Evolutionary conservation across 306 rosid species (phyloP), one percentile per base, ranked within the genome.

Genomic region (Cucurbita moschata): DNA sequence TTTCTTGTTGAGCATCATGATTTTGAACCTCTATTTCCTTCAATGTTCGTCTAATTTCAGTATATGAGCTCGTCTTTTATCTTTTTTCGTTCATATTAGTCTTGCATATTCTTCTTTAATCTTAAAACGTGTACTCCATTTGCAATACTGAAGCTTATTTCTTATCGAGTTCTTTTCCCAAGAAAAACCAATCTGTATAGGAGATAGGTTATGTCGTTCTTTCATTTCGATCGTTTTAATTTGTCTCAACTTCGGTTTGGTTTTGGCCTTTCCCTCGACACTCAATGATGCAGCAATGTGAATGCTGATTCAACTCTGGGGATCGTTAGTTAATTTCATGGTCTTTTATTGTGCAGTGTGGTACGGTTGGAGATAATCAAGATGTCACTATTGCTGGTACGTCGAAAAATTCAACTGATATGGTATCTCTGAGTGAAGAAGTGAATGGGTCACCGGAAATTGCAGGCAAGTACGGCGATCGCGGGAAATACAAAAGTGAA

Each of bases 351-450:
- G 16, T 37, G 70, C 87, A 89, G 97, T 81, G 86, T 49, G 82
- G 77, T 77, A 79, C 81, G 62, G 71, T 74, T 62, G 88, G 75
- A 60, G 86, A 80, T 50, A 60, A 54, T 10, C 81, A 78, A 43
- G 92, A 80, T 40, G 92, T 78, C 26, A 85, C 64, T 57, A 70
- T 76, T 70, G 88, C 65, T n/a, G 87, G 84, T 77, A 64, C 72
- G 21, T 68, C 77, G 4, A 78, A 83, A 73, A 75, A 58, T 37
- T 68, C 73, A 1, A 47, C 26, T 13, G 85, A 70, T 67, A 57
- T 79, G 57, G 38, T 65, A 42, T 84, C 84, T 63, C 26, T 85
- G 82, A 90, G 97, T 77, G 98, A 94, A 80, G 98, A 89, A 94
- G 97, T 89, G 79, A 91, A 89, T 11, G 96, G 92, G 64, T 86